Conservation (phyloP, 2,329 filamentous ascomycete species). For the Remersonia thermophila region DNA sequence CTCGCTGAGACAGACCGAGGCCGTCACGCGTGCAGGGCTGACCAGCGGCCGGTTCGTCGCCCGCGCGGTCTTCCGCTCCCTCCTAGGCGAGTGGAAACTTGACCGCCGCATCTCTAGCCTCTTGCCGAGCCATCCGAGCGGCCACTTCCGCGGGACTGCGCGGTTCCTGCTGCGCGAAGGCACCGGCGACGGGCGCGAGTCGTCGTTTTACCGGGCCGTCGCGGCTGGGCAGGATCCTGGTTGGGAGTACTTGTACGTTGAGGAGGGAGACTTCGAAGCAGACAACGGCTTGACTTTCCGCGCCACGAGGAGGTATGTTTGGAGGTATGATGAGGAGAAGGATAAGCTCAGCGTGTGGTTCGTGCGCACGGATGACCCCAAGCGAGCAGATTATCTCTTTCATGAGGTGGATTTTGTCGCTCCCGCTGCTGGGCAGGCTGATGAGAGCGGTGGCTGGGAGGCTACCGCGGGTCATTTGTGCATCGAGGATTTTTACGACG, state of each 20-base stretch:
- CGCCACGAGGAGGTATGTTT: constrained; percentile 56
- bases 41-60: constrained; percentile 42
- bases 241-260: constrained; percentile 55
- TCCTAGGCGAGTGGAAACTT: constrained; percentile 59
- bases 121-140: constrained; percentile 47
- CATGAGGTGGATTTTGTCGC: constrained; percentile 55
- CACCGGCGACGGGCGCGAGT: constrained; percentile 39
- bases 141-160: constrained; percentile 52
- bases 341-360: constrained; percentile 65
- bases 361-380: constrained; percentile 48
- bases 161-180: constrained; percentile 50
- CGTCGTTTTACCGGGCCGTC: constrained; percentile 15
- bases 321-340: constrained; percentile 50
- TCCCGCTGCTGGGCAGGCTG: constrained; percentile 15
- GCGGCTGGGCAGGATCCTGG: constrained; percentile 24
- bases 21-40: constrained; percentile 29
- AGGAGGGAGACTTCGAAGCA: constrained; percentile 53
- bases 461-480: constrained; percentile 60
- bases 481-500: constrained; percentile 58
- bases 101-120: constrained; percentile 42
- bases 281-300: constrained; percentile 43
- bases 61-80: constrained; percentile 54
- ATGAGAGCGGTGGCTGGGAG: constrained; percentile 34
- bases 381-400: constrained; percentile 59
- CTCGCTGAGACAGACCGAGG: constrained; percentile 35